Conservation (phyloP, 139 green algal genomes). For the Nannochloris sp. region DNA sequence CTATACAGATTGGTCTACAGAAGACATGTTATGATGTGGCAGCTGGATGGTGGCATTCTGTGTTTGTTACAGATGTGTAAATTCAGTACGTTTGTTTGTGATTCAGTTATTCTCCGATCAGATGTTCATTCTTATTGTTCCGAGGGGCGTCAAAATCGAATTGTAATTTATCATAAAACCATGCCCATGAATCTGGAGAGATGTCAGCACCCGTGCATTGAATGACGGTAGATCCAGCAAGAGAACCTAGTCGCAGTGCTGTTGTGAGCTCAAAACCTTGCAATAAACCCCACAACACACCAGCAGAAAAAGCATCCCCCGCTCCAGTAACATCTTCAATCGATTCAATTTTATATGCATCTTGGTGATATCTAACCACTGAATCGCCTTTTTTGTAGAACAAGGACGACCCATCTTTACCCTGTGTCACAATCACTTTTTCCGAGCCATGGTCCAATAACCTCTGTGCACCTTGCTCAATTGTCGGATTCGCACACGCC, state of each 20-base stretch:
- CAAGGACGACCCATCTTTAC: slow-evolving; percentile 44
- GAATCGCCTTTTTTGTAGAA: not conserved
- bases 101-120: slow-evolving; percentile 54
- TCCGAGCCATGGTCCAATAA: slow-evolving; percentile 29
- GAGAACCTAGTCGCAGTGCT: slow-evolving; percentile 27
- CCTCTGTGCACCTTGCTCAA: slow-evolving; percentile 22
- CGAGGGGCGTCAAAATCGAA: slow-evolving; percentile 36
- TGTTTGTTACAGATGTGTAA: slow-evolving; percentile 18
- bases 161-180: slow-evolving; percentile 37
- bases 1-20: not conserved
- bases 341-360: not conserved
- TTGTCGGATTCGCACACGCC: not conserved
- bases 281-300: slow-evolving; percentile 50
- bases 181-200: slow-evolving; percentile 29
- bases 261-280: slow-evolving; percentile 7
- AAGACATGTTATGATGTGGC: slow-evolving; percentile 19
- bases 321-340: slow-evolving; percentile 54
- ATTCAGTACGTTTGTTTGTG: not conserved
- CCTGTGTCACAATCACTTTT: slow-evolving; percentile 47
- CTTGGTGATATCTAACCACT: not conserved
- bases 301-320: slow-evolving; percentile 54
- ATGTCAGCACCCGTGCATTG: slow-evolving; percentile 55
- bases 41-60: slow-evolving; percentile 38
- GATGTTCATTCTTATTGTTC: slow-evolving; percentile 41
- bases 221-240: slow-evolving; percentile 52